Base-by-base conservation (phyloP, 257 asterid genomes). In the Solanum sitiens region DNA sequence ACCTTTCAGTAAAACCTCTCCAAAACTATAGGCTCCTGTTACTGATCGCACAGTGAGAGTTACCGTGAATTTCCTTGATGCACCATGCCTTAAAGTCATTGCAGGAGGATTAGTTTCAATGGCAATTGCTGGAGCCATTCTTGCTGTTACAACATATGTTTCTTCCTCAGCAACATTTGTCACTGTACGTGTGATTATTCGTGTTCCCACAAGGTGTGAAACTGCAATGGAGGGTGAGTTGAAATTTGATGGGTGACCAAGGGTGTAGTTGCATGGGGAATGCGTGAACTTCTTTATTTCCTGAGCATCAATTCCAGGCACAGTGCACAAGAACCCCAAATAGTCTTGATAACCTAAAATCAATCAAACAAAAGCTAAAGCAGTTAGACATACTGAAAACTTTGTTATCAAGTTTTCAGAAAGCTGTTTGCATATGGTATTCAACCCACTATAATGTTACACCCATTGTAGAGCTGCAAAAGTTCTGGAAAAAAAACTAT, bases 71-170 rank as follows among this genome's bases (percentile, higher is more conserved):
- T 90, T 88, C 50, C 92, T 88, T 10, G 98, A 93, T n/a, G 91
- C 92, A 47, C 99, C 98, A 3, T 95, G 93, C 59, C 94, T 91
- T 25, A 97, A 89, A n/a, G 99, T 97, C 97, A 97, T 97, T n/a
- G 99, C 99, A 7, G 98, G 95, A 86, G 99, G 99, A 80, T 53
- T 89, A 61, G 98, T 93, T 86, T 97, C 99, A 35, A 97, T 94
- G 83, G 99, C 99, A 3, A 97, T 65, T 68, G 93, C 95, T 44
- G 99, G 98, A 23, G 98, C 94, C 99, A 97, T 97, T 91, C 98
- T 90, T 83, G 97, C 96, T 20, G 93, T 87, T 71, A 97, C 93
- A 70, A 94, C 96, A 45, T 97, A 97, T 1, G 99, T 97, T 91
- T 97, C 99, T 92, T 97, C 99, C 87, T 86, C 95, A 0, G 95